Percentiles rank a stretch among this genome's conserved stretches.
Conservation (phyloP, 306 rosid genomes). For the Urtica urens region DNA sequence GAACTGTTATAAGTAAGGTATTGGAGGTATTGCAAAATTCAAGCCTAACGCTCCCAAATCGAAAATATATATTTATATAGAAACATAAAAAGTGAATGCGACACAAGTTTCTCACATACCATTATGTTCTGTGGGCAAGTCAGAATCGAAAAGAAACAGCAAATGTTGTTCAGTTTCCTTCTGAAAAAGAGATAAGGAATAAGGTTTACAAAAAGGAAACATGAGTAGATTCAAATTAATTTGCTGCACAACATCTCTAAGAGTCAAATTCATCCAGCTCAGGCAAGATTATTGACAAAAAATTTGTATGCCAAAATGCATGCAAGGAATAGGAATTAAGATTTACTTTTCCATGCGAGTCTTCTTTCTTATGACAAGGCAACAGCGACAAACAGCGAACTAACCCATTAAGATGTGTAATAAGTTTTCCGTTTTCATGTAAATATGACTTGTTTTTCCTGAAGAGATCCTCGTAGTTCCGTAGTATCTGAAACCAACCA, state of each 20-base stretch:
- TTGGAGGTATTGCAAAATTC: not conserved
- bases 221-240: no score
- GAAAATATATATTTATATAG: not conserved
- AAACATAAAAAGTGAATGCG: not conserved
- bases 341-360: conserved; percentile 44
- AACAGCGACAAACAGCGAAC: conserved; percentile 66
- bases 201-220: no score
- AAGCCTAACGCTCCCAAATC: not conserved
- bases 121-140: conserved; percentile 30
- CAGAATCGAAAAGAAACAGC: conserved; percentile 53
- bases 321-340: conserved; percentile 11
- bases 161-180: conserved; percentile 32
- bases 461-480: conserved; percentile 61
- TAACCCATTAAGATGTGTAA: conserved; percentile 58
- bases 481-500: conserved; percentile 58
- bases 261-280: not conserved
- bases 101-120: conserved; percentile 39
- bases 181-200: conserved; percentile 38
- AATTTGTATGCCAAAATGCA: not conserved
- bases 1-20: not conserved
- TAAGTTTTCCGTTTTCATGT: conserved; percentile 65
- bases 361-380: conserved; percentile 55
- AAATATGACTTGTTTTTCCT: conserved; percentile 50
- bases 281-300: no score
- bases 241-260: not conserved